A percentile compares a stretch with the other conserved stretches of the same genome.
phyloP scores from a whole-genome alignment of 2,329 filamentous ascomycete species.

The Ceratocystiopsis brevicomis region DNA sequence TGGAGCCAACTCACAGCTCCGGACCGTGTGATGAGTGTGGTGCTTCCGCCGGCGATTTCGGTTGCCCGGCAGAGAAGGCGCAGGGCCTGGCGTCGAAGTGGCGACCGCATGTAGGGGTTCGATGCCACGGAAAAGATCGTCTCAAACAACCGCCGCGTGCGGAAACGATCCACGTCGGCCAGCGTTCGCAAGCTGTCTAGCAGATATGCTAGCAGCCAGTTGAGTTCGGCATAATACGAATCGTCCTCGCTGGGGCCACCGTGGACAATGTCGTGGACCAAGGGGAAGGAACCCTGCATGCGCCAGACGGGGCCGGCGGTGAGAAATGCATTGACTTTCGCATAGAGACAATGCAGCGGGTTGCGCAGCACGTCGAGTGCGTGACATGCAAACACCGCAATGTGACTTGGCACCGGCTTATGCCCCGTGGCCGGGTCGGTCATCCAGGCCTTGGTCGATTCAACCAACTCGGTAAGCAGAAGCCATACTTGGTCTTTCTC shows the following conservation, averaged over 20 bases:
- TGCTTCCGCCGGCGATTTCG: constrained; percentile 51
- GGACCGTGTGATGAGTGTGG: constrained; percentile 60
- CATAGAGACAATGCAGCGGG: constrained; percentile 67
- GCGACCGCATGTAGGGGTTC: constrained; percentile 42
- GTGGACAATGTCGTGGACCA: constrained; percentile 44
- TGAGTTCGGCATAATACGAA: constrained; percentile 50
- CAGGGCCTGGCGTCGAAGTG: constrained; percentile 39
- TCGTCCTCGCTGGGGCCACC: constrained; percentile 55
- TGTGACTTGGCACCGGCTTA: constrained; percentile 47
- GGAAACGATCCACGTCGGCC: constrained; percentile 41
- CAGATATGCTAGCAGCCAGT: constrained; percentile 56
- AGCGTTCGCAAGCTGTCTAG: constrained; percentile 44
- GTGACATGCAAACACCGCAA: constrained; percentile 56
- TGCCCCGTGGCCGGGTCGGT: constrained; percentile 18
- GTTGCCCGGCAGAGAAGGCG: constrained; percentile 48
- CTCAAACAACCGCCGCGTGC: constrained; percentile 50
- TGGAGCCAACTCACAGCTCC: constrained; percentile 60
- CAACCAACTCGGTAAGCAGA: constrained; percentile 59
- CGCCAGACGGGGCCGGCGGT: constrained; percentile 63
- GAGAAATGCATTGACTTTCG: constrained; percentile 71
- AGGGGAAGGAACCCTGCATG: constrained; percentile 37
- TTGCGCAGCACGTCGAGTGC: constrained; percentile 52
- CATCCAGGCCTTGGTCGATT: constrained; percentile 42
- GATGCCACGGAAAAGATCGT: constrained; percentile 50
- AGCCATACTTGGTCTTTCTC: constrained; percentile 66